Percentiles rank a stretch among this genome's conserved stretches.
phyloP scores from a whole-genome alignment of 1,139 yeast genomes.

The Candida mesenterica region DNA sequence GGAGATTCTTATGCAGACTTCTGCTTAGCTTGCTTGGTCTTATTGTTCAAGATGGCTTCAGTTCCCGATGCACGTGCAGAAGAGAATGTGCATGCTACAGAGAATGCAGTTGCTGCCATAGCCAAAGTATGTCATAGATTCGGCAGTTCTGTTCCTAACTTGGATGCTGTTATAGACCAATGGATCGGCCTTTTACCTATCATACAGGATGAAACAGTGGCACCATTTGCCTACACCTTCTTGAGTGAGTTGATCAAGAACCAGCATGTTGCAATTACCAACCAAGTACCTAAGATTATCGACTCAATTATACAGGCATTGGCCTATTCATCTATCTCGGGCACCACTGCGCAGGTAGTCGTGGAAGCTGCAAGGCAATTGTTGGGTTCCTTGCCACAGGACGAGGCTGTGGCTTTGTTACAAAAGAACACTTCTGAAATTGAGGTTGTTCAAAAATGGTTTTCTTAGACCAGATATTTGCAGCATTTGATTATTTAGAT shows the following conservation, averaged over 20 bases:
- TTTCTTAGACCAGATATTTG: constrained; percentile 47
- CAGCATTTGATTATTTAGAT: constrained; percentile 1
- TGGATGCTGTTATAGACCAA: constrained; percentile 60
- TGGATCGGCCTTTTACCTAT: constrained; percentile 88
- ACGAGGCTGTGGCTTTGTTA: constrained; percentile 63
- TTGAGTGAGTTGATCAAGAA: constrained; percentile 70
- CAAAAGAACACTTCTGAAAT: constrained; percentile 63
- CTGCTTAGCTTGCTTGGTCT: constrained; percentile 66
- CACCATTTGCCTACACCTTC: constrained; percentile 81
- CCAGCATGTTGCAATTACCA: constrained; percentile 60
- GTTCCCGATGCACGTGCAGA: constrained; percentile 86
- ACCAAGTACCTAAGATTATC: constrained; percentile 62
- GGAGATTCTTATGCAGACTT: constrained; percentile 63
- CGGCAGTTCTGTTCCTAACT: constrained; percentile 57
- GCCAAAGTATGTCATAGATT: constrained; percentile 71
- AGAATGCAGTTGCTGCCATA: constrained; percentile 77
- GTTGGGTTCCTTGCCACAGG: constrained; percentile 50
- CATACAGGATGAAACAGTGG: constrained; percentile 82
- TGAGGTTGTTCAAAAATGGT: constrained; percentile 63
- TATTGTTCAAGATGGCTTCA: constrained; percentile 69
- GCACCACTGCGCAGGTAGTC: constrained; percentile 64
- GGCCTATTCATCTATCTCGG: constrained; percentile 63
- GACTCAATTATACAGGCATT: constrained; percentile 79
- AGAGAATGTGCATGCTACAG: constrained; percentile 84
- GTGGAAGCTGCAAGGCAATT: constrained; percentile 59